Evolutionary conservation across 2,329 filamentous ascomycete species (phyloP), one percentile per base, ranked within the genome.

Genomic region (Colletotrichum horii): DNA sequence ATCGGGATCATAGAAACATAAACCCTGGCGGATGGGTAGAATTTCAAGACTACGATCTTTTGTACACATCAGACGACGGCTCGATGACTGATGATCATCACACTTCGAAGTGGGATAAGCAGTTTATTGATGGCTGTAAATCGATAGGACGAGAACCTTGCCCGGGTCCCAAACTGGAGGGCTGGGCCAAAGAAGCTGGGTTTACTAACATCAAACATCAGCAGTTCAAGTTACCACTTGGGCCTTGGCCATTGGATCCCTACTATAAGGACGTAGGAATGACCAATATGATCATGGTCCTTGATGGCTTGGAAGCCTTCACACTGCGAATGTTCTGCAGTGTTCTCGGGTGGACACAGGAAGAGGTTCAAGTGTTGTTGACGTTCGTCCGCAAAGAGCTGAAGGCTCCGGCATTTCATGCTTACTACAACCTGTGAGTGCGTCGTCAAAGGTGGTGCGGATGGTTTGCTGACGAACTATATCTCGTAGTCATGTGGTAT

Each of bases 111-210:
- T 79, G 79, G 79, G 75, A 75, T 28, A 52, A 52, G 68, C 12
- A 56, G 48, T 2, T 74, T 79, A 4, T 81, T 83, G 15, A 78
- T 72, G 84, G 84, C 52, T 81, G 85, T 4, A 16, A 58, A 15
- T n/a, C 71, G 4, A 69, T 71, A 22, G 62, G 76, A 8, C 60
- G 32, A 3, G 68, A 71, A 14, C 19, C 43, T 5, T 24, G 38
- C 3, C 84, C 84, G 0, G 79, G 76, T 52, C 76, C 80, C 66
- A 52, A 66, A 4, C 60, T 71, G 48, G 71, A 77, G 8, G 52
- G 67, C 4, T 85, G 82, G 82, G 77, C 82, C 7, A 80, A 83
- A 7, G 82, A 85, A n/a, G 80, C 80, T 2, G 86, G 87, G 0
- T 89, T 88, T 70, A 65, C 75, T 1, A 76, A 82, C 30, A 73